Evolutionary conservation across 2,329 filamentous ascomycete species (phyloP), one percentile per base, ranked within the genome.

Genomic region (Xylariaceae sp.): DNA sequence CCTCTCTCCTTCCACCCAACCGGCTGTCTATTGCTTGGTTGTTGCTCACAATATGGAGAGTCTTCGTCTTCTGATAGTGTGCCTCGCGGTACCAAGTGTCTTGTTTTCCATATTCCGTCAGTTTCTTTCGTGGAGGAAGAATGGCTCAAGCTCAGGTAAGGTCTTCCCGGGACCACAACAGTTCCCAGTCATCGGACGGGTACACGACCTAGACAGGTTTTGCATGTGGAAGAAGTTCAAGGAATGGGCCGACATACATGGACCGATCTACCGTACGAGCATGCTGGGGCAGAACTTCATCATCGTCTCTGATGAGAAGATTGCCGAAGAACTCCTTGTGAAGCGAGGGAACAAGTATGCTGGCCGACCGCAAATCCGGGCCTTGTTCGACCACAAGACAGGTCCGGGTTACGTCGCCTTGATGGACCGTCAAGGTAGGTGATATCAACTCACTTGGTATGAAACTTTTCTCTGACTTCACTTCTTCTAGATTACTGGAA

Each of bases 341-440:
- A 80, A 80, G 69, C 72, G 77, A 35, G 78, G 78, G 4, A 76
- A 81, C 61, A 80, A 77, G 60, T 81, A 80, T 63, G 76, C 77
- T 1, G 78, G 79, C 3, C 73, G 79, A n/a, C 76, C 77, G 6
- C 78, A 81, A 69, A 79, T 81, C 57, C 69, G 78, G 37, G 78
- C 78, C 0, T 69, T 81, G 13, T 76, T 80, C 61, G 70, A 76
- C 57, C 79, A 81, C 66, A 81, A 80, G 69, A 73, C 76, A 3
- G 76, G 78, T 0, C 75, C 77, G 0, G 75, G 72, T 2, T 81
- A 80, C 62, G 72, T 77, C n/a, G 79, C 79, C 3, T 67, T 81
- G 64, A 80, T 80, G 77, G 79, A 81, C 60, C 73, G 78, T 13
- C 75, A 78, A 62, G 77, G 77, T 80, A 65, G 66, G 75, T 67